Percentiles rank a stretch among this genome's conserved stretches.
These are phyloP conservation scores for Allium fistulosum DNA, from an alignment of 106 monocot genomes.

Conservation along the genomic window DNA sequence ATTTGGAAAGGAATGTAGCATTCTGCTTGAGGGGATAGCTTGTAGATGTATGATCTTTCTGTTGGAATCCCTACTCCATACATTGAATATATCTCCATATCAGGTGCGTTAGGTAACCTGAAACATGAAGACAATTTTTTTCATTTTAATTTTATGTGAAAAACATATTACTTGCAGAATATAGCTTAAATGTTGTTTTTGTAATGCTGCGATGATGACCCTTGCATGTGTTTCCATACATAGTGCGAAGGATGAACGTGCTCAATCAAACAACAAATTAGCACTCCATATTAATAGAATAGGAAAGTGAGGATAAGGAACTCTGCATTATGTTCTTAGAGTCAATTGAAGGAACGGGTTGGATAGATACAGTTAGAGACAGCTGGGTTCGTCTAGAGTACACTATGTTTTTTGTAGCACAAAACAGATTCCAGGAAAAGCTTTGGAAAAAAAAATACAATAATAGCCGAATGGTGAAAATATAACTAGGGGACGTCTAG, in stretches of 20 bases:
- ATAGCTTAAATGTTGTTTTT: not conserved
- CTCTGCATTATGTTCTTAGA: too few relatives aligned
- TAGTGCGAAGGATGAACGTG: too few relatives aligned
- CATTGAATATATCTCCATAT: constrained; percentile 95
- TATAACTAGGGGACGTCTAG: too few relatives aligned
- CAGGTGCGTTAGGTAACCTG: constrained; percentile 95
- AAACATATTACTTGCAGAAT: not conserved
- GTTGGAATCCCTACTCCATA: constrained; percentile 97
- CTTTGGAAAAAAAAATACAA: not conserved
- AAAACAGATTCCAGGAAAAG: not conserved
- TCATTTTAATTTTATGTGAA: not conserved
- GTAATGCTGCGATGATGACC: not conserved
- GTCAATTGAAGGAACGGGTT: too few relatives aligned
- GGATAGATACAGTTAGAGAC: too few relatives aligned
- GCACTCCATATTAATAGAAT: not conserved
- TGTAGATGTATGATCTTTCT: constrained; percentile 95
- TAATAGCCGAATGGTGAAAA: not conserved
- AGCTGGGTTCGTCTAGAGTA: too few relatives aligned
- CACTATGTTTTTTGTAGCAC: not conserved
- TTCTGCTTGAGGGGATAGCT: constrained; percentile 58
- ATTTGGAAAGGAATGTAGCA: constrained; percentile 96
- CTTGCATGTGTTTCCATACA: too few relatives aligned
- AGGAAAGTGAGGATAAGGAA: too few relatives aligned
- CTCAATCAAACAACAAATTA: not conserved
- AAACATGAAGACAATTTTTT: not conserved